Conservation (phyloP, 768 basidiomycete species). For the Stropharia rugosoannulata region DNA sequence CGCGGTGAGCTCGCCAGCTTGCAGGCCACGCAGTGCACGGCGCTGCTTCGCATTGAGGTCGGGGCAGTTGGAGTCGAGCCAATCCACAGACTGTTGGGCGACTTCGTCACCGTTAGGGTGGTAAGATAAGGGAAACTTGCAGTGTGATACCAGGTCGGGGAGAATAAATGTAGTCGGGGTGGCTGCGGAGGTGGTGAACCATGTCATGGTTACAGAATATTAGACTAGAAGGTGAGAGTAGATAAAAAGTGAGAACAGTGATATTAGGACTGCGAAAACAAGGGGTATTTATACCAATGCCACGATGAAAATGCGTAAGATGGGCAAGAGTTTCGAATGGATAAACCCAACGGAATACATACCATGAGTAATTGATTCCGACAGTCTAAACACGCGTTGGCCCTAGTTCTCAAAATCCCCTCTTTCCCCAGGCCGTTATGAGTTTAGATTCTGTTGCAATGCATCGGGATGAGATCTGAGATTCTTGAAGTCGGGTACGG, state of each 20-base stretch:
- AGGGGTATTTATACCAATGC: slow-evolving; percentile 6
- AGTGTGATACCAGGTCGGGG: slow-evolving; percentile 55
- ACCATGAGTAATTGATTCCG: slow-evolving; percentile 1
- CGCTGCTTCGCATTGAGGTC: slow-evolving; percentile 43
- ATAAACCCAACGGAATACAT: not conserved
- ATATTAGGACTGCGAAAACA: not conserved
- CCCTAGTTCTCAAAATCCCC: slow-evolving; percentile 4
- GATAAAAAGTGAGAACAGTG: slow-evolving; percentile 2
- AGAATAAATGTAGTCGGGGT: slow-evolving; percentile 42
- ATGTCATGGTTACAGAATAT: not conserved
- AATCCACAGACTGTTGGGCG: slow-evolving; percentile 45
- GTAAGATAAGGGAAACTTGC: slow-evolving; percentile 43
- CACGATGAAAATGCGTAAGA: not conserved
- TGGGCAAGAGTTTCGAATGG: not conserved
- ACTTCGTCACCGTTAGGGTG: slow-evolving; percentile 45
- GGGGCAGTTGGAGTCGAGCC: slow-evolving; percentile 49
- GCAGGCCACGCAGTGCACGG: slow-evolving; percentile 52
- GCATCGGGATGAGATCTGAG: slow-evolving; percentile 6
- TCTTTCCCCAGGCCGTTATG: not conserved
- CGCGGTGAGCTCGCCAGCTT: slow-evolving; percentile 66
- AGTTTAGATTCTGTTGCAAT: slow-evolving; percentile 1
- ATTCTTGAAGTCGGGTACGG: slow-evolving; percentile 1
- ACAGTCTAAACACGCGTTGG: not conserved
- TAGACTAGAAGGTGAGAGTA: not conserved
- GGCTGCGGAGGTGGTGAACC: not conserved